These are phyloP conservation scores for Pachyrhizus erosus DNA, from an alignment of 306 rosid genomes.

Conservation along the genomic window DNA sequence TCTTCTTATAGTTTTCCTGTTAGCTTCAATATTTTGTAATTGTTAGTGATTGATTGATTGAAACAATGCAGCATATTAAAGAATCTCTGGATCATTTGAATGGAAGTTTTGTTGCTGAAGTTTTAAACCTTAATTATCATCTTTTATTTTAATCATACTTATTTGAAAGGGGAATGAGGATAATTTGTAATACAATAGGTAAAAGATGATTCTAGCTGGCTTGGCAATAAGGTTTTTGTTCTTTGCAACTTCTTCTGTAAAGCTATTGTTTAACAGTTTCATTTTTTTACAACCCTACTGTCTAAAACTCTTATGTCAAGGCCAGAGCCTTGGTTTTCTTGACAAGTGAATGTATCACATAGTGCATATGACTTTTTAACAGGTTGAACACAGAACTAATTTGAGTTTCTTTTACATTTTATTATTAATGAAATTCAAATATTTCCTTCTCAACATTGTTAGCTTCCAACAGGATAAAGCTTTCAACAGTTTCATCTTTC, in stretches of 20 bases:
- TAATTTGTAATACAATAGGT: neutral
- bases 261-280: neutral
- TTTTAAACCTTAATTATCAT: constrained; percentile 11
- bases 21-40: neutral
- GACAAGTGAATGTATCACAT: neutral
- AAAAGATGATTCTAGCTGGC: neutral
- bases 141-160: constrained; percentile 6
- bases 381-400: neutral
- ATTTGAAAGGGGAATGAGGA: neutral
- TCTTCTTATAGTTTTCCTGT: neutral
- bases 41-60: neutral
- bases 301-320: neutral
- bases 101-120: neutral
- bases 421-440: neutral
- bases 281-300: neutral
- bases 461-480: constrained; percentile 10
- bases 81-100: neutral
- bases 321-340: constrained; percentile 13
- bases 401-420: neutral
- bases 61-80: constrained; percentile 3
- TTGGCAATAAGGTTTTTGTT: constrained; percentile 12
- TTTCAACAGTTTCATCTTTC: too few relatives aligned
- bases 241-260: neutral
- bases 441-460: constrained; percentile 26
- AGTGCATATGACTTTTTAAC: neutral